Evolutionary conservation across 108 stramenopile genomes (phyloP), one percentile per base, ranked within the genome.

Genomic region (Cyclotella baltica): DNA sequence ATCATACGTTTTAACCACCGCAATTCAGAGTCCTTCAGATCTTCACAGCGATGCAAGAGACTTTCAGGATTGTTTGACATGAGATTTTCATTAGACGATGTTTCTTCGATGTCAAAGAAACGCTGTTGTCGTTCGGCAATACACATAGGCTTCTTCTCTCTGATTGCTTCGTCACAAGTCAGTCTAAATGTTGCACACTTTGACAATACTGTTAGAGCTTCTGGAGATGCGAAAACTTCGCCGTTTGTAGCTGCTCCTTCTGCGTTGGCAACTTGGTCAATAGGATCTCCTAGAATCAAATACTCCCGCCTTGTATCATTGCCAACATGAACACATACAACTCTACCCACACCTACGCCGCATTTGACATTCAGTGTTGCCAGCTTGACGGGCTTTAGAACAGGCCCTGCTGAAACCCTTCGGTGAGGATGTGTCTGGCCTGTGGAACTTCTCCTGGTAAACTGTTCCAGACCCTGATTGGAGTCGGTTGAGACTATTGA

Each of bases 291-390:
- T n/a, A 90, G 51, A 3, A 89, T 50, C 23, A 89, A 70, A 69
- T 80, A 89, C 71, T 89, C 88, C 37, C 85, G 69, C 56, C 88
- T 48, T 22, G 48, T 40, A 62, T 76, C 38, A 67, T 86, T 70
- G 2, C 85, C 85, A 2, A 83, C 81, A 61, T 86, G 85, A 34
- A 86, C 50, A 40, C 85, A 81, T 40, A 72, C 74, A 36, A 86
- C 68, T 22, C 59, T n/a, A 0, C 85, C 85, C 43, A 79, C 72
- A 13, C 73, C 73, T 10, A 75, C n/a, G 19, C 72, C 87, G 55
- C 87, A 90, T 72, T 90, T 87, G 35, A 90, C 85, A 79, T 88
- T 90, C 2, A 90, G 70, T 13, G 83, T 84, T 0, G 82, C 73
- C 27, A 81, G 38, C 63, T 40, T 64, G 22, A 64, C 38, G 8